Percentiles rank a stretch among this genome's conserved stretches.
phyloP scores from a whole-genome alignment of 2,329 filamentous ascomycete species.

The Fusarium tuaranense region DNA sequence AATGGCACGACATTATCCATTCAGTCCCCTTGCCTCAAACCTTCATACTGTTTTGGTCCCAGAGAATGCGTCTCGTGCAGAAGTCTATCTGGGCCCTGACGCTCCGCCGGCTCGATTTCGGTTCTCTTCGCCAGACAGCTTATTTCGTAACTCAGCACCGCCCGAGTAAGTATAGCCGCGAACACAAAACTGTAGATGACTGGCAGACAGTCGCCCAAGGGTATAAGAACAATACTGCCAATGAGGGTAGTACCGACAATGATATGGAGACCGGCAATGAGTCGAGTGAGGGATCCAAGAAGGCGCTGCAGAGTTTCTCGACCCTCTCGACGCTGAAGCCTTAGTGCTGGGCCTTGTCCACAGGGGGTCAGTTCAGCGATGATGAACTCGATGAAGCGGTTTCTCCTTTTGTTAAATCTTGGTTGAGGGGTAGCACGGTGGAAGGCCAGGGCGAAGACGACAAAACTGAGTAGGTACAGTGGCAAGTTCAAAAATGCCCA shows the following conservation, averaged over 20 bases:
- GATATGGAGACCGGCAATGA: conserved; percentile 19
- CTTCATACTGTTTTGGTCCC: conserved; percentile 9
- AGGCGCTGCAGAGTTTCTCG: not conserved
- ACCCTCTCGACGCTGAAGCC: not conserved
- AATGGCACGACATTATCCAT: not conserved
- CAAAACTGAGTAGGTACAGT: conserved; percentile 21
- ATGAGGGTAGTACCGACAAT: conserved; percentile 23
- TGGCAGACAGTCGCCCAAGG: conserved; percentile 22
- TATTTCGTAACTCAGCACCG: conserved; percentile 15
- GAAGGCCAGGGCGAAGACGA: conserved; percentile 20
- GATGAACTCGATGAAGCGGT: not conserved
- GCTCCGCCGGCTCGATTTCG: not conserved
- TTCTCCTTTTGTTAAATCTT: not conserved
- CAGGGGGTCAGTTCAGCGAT: conserved; percentile 20
- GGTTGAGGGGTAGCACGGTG: not conserved
- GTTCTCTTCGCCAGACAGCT: conserved; percentile 17
- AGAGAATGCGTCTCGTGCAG: conserved; percentile 7
- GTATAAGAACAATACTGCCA: conserved; percentile 20
- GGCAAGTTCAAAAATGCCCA: conserved; percentile 23
- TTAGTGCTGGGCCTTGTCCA: conserved; percentile 8
- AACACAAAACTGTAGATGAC: conserved; percentile 28
- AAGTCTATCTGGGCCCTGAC: not conserved
- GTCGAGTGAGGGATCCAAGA: conserved; percentile 2
- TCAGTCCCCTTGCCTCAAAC: conserved; percentile 1
- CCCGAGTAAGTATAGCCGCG: conserved; percentile 15